These are phyloP conservation scores for Spinacia oleracea DNA, from an alignment of 179 eudicot genomes.

Conservation along the genomic window DNA sequence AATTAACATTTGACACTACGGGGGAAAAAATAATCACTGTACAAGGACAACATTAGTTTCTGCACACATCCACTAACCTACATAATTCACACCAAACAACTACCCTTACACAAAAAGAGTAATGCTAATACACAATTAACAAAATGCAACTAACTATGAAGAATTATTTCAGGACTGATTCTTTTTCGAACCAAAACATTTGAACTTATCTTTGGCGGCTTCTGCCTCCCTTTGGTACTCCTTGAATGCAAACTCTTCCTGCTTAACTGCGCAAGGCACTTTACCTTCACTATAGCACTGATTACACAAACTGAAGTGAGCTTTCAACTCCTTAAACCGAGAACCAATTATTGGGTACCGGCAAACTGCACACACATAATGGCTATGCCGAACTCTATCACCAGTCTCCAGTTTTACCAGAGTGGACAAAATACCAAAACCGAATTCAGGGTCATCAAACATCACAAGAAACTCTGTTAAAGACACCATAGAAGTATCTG, in stretches of 20 bases:
- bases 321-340: conserved; percentile 82
- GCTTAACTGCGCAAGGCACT: conserved; percentile 78
- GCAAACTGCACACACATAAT: conserved; percentile 68
- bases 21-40: conserved; percentile 28
- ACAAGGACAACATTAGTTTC: conserved; percentile 39
- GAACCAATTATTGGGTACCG: conserved; percentile 90
- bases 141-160: conserved; percentile 33
- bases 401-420: conserved; percentile 71
- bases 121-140: conserved; percentile 25
- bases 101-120: conserved; percentile 23
- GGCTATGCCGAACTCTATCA: conserved; percentile 84
- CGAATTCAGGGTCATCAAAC: conserved; percentile 94
- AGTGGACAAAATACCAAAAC: conserved; percentile 78
- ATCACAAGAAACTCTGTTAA: conserved; percentile 58
- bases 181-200: conserved; percentile 59
- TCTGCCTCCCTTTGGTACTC: conserved; percentile 76
- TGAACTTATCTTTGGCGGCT: conserved; percentile 80
- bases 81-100: conserved; percentile 50
- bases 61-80: conserved; percentile 41
- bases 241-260: conserved; percentile 79
- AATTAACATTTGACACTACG: conserved; percentile 23
- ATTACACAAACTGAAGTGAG: conserved; percentile 71
- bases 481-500: conserved; percentile 59
- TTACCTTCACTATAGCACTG: conserved; percentile 93
- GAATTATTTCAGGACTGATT: conserved; percentile 37